These are phyloP conservation scores for Kurtzmaniella quercitrusa DNA, from an alignment of 1,139 yeast species.

Conservation along the genomic window DNA sequence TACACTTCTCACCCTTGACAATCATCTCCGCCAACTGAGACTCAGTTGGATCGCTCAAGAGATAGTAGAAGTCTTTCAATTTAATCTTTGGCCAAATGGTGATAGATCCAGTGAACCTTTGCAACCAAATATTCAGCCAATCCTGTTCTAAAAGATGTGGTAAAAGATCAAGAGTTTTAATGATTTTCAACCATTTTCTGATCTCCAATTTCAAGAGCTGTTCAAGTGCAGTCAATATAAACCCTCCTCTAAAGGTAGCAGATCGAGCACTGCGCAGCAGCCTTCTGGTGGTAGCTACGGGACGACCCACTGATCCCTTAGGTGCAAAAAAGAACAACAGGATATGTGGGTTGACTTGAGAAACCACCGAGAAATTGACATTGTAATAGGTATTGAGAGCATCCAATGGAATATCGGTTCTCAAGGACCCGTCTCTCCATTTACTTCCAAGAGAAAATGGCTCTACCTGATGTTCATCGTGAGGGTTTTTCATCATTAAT, in stretches of 20 bases:
- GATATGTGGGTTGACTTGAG: slow-evolving; percentile 83
- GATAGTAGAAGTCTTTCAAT: slow-evolving; percentile 57
- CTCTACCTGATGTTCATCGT: slow-evolving; percentile 32
- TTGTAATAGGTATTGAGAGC: slow-evolving; percentile 73
- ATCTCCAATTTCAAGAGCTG: slow-evolving; percentile 69
- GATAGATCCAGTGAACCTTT: slow-evolving; percentile 68
- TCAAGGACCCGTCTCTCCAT: slow-evolving; percentile 71
- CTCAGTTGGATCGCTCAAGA: slow-evolving; percentile 65
- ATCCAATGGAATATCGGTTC: slow-evolving; percentile 70
- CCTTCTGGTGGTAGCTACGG: slow-evolving; percentile 51
- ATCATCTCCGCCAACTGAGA: slow-evolving; percentile 54
- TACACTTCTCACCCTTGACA: slow-evolving; percentile 58
- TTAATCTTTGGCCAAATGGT: slow-evolving; percentile 72
- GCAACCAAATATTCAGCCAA: slow-evolving; percentile 77
- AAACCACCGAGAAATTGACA: slow-evolving; percentile 70
- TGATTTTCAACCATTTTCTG: slow-evolving; percentile 67
- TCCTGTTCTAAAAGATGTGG: slow-evolving; percentile 73
- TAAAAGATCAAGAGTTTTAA: slow-evolving; percentile 59
- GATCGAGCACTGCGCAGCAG: slow-evolving; percentile 34
- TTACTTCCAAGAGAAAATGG: slow-evolving; percentile 74
- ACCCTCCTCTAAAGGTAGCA: slow-evolving; percentile 67
- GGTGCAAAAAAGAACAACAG: slow-evolving; percentile 75
- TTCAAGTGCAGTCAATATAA: slow-evolving; percentile 68
- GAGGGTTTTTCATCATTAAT: slow-evolving; percentile 62
- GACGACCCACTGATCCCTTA: slow-evolving; percentile 76